Evolutionary conservation across 2,329 filamentous ascomycete genomes (phyloP).

Genomic region (Thermoascus crustaceus): DNA sequence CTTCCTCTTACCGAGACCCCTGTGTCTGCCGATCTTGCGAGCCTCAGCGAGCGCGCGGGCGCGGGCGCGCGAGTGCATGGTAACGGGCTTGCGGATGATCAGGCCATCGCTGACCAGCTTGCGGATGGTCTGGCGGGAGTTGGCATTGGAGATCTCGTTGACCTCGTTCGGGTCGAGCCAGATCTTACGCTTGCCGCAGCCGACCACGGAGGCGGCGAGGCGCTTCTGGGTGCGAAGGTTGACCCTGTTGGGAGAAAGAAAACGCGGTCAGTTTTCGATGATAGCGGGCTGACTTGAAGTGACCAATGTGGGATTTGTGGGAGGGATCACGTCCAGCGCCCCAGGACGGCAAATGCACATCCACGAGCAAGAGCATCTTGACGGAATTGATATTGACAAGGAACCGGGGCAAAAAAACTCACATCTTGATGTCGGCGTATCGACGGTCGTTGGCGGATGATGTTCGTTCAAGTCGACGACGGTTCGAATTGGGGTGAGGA

Average conservation of each 20-base stretch:
- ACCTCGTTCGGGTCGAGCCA: slow-evolving; percentile 99
- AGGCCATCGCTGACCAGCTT: slow-evolving; percentile 99
- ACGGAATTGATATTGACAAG: slow-evolving; percentile 8
- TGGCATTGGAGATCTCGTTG: slow-evolving; percentile 99
- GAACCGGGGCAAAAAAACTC: slow-evolving; percentile 28
- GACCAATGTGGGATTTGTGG: slow-evolving; percentile 2
- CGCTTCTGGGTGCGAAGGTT: slow-evolving; percentile 99
- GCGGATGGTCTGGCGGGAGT: slow-evolving; percentile 99
- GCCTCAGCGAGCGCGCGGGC: slow-evolving; percentile 92
- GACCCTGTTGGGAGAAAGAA: slow-evolving; percentile 60
- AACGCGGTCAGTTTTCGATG: slow-evolving; percentile 19
- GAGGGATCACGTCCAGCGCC: slow-evolving; percentile 4
- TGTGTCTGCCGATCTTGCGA: slow-evolving; percentile 91
- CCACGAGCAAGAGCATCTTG: slow-evolving; percentile 14
- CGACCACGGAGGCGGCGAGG: slow-evolving; percentile 96
- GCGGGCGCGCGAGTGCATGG: slow-evolving; percentile 97
- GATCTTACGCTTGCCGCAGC: slow-evolving; percentile 99
- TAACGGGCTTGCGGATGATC: slow-evolving; percentile 99
- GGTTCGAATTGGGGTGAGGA: slow-evolving; percentile 32
- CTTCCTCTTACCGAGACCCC: slow-evolving; percentile 99
- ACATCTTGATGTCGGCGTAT: slow-evolving; percentile 41
- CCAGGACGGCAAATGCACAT: slow-evolving; percentile 12
- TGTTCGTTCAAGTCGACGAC: slow-evolving; percentile 35
- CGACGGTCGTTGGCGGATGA: slow-evolving; percentile 39
- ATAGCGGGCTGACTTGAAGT: slow-evolving; percentile 12